Base-by-base conservation (phyloP, 208 protist genomes). In the Trypanosoma theileri region DNA sequence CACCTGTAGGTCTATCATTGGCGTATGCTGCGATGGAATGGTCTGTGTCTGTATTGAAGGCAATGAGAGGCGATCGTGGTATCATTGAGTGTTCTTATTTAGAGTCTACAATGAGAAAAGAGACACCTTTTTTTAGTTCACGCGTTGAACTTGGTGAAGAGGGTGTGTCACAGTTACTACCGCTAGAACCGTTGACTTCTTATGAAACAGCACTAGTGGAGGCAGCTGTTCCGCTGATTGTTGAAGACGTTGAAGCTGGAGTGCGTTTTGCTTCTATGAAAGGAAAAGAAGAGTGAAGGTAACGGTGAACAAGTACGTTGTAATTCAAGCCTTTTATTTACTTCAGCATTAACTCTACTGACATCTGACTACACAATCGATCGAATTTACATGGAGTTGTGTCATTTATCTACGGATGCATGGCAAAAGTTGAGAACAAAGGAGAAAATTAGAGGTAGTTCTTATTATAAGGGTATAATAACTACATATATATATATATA, bases 31-130 rank as follows among this genome's bases (percentile, higher is more conserved):
- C 76, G 10, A 78, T 81, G 56, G 86, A 94, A 52, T 93, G 85
- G 63, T 61, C 75, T 46, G 62, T 84, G 10, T 90, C 87, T 10
- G 54, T 93, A 44, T 70, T 96, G 24, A 91, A 89, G 75, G 90
- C 90, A 24, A 68, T 82, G 65, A 84, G 84, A 35, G 90, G 90
- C 1, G 85, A 96, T 59, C 45, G 75, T 1, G 87, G 88, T 52
- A 88, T 96, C 52, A 71, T 80, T n/a, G 90, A 96, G 82, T 96
- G 90, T 68, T 68, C 82, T 10, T 77, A 85, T 71, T 80, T 91
- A 48, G 86, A 96, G 76, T 91, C 81, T 52, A 81, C 81, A 19
- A 79, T 94, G 63, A 63, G 78, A 24, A 55, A 78, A 10, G 83
- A 87, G 58, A 80, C 77, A 51, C 79, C 85, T 13, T 96, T 92